phyloP scores from a whole-genome alignment of 2,329 filamentous ascomycete genomes.

The Sporothrix phasma region DNA sequence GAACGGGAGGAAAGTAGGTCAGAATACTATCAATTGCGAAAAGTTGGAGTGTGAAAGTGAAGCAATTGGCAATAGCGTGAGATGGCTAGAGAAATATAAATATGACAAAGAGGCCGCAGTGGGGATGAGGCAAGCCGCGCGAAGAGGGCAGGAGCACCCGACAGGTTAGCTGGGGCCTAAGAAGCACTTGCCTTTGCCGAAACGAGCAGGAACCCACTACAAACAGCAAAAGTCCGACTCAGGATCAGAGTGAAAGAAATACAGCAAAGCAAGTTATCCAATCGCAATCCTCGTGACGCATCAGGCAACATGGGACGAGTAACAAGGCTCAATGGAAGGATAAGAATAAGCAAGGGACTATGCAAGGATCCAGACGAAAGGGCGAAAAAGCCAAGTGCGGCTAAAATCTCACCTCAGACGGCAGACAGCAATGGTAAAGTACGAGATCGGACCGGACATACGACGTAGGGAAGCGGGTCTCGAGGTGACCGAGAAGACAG shows the following conservation, averaged over 20 bases:
- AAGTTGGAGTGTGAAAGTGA: background rate
- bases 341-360: background rate
- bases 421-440: background rate
- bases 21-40: background rate
- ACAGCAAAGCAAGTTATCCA: too few relatives aligned
- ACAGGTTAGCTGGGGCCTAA: background rate
- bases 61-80: background rate
- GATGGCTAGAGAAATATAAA: background rate
- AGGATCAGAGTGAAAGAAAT: background rate
- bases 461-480: background rate
- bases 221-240: too few relatives aligned
- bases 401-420: constrained; percentile 8
- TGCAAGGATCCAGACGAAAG: background rate
- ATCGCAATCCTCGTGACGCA: background rate
- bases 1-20: background rate
- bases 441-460: background rate
- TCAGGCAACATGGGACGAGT: background rate
- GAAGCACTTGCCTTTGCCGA: background rate
- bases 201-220: background rate
- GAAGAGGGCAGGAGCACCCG: background rate
- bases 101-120: background rate
- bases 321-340: background rate
- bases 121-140: background rate
- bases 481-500: background rate
- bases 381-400: background rate